Conservation (phyloP, 306 rosid species). For the Sicyos baderoa region DNA sequence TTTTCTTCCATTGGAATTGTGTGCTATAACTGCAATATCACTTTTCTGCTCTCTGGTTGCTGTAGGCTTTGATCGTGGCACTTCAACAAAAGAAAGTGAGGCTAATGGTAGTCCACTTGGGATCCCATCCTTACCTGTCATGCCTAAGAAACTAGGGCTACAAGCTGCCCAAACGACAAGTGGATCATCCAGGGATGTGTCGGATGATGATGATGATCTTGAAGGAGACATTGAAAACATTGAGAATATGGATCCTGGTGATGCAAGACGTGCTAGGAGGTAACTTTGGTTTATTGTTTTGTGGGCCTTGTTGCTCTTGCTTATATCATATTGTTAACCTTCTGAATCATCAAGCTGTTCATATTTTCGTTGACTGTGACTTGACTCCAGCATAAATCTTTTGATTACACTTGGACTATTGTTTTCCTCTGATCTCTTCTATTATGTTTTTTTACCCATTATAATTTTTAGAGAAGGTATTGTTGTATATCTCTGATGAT, state of each 20-base stretch:
- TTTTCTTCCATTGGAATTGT: neutral
- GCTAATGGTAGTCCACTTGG: conserved; percentile 27
- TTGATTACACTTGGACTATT: neutral
- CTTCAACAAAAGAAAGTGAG: conserved; percentile 29
- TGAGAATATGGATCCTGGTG: conserved; percentile 42
- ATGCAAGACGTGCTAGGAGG: conserved; percentile 55
- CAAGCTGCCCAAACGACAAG: conserved; percentile 39
- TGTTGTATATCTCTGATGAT: neutral
- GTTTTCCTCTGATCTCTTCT: conserved; percentile 4
- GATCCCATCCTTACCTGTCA: conserved; percentile 34
- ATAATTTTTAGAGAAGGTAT: neutral
- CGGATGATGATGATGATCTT: conserved; percentile 45
- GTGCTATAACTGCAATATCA: neutral
- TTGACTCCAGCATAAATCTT: neutral
- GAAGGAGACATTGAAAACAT: conserved; percentile 45
- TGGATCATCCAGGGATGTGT: conserved; percentile 52
- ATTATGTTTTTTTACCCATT: neutral
- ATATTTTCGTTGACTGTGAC: neutral
- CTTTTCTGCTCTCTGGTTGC: conserved; percentile 8
- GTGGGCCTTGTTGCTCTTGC: neutral
- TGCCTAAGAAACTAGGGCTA: conserved; percentile 24
- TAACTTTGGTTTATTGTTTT: conserved; percentile 16
- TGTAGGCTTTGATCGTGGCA: conserved; percentile 25
- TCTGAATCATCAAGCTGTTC: neutral
- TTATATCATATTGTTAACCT: conserved; percentile 3